Conservation (phyloP, 768 basidiomycete species). For the Leccinum disarticulatum region DNA sequence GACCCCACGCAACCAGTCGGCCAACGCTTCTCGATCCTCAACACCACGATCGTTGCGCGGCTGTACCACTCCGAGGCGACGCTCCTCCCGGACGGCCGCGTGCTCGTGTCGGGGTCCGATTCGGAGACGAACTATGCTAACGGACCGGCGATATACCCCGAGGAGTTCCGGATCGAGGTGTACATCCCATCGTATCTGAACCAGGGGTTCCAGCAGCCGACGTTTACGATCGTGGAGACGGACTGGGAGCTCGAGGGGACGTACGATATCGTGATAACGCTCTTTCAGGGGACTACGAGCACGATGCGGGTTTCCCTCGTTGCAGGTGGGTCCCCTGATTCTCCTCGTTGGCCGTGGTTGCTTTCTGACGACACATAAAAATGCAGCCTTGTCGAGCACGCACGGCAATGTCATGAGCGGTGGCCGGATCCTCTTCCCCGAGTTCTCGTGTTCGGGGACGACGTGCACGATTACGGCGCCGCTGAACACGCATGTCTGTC, state of each 20-base stretch:
- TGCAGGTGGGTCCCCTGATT: slow-evolving; percentile 45
- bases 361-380: no score
- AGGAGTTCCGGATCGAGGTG: slow-evolving; percentile 77
- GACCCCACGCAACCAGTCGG: slow-evolving; percentile 60
- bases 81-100: slow-evolving; percentile 71
- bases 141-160: slow-evolving; percentile 46
- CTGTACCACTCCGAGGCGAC: slow-evolving; percentile 79
- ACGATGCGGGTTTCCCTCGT: slow-evolving; percentile 63
- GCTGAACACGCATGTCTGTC: slow-evolving; percentile 63
- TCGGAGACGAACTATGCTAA: slow-evolving; percentile 51
- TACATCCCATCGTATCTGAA: slow-evolving; percentile 88
- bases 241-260: slow-evolving; percentile 63
- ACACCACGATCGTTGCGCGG: slow-evolving; percentile 67
- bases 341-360: no score
- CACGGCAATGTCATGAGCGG: slow-evolving; percentile 77
- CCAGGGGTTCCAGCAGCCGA: slow-evolving; percentile 59
- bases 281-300: slow-evolving; percentile 39
- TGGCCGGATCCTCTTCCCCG: slow-evolving; percentile 69
- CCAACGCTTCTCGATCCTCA: slow-evolving; percentile 65
- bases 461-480: slow-evolving; percentile 79
- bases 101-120: slow-evolving; percentile 76
- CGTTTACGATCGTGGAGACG: slow-evolving; percentile 46
- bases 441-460: slow-evolving; percentile 66
- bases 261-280: slow-evolving; percentile 51
- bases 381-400: slow-evolving; percentile 65